Base-by-base conservation (phyloP, 257 asterid genomes). In the Nicotiana paniculata region DNA sequence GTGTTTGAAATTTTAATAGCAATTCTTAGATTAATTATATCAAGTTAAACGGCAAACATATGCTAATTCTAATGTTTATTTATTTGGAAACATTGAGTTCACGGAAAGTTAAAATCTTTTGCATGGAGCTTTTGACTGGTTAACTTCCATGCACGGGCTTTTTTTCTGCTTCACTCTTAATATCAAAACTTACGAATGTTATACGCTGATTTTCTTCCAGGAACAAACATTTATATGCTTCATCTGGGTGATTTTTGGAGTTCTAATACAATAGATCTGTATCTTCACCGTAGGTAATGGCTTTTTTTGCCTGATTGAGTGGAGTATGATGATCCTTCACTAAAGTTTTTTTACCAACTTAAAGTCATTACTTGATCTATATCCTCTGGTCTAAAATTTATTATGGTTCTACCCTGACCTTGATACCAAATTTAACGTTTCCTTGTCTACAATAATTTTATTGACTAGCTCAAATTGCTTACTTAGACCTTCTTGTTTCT, bases 221-320 rank as follows among this genome's bases (percentile, higher is more conserved):
- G 98, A 63, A 94, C 99, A 16, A 83, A 90, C 83, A 93, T 94
- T 65, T 85, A 81, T 84, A 94, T 93, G 93, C 96, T 96, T 80
- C 92, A 89, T 81, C 90, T 94, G 91, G 99, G 98, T 33, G 98
- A 94, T 85, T 87, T 91, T 57, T 93, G 98, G 97, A 94, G 99
- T 91, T 92, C 97, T 81, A 92, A 91, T 83, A 93, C 97, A 54
- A 92, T 96, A 79, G 98, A 96, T 88, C 86, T 96, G 55, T 96
- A 93, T 89, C 98, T 96, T 83, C 99, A 96, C 82, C 87, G 92
- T 83, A 94, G 99, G 99, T 93, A 82, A 81, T 74, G 62, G 62
- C 16, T 13, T 48, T 74, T 46, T 6, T 24, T 28, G 8, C 26
- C 61, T 24, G 62, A 74, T 74, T 48, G 37, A 74, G 43, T 74